Evolutionary conservation across 1,284 basidiomycete genomes (phyloP), one percentile per base, ranked within the genome.

Genomic region (Melanopsichium pennsylvanicum): DNA sequence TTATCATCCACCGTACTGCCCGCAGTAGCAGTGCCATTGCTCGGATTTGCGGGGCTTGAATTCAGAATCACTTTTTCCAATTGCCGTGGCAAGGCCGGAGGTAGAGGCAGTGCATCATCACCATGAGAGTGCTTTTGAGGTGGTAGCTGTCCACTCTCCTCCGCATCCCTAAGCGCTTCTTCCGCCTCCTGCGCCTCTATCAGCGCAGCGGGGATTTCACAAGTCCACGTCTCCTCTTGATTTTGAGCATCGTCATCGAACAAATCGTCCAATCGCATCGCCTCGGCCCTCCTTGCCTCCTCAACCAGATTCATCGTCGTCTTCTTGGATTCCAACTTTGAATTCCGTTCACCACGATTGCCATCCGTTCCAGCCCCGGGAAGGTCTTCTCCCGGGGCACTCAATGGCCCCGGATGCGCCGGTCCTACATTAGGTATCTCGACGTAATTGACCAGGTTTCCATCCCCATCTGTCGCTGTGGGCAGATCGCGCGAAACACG

Each of bases 31-130:
- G 59, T 58, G 12, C 67, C 51, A 21, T 62, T 58, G 44, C 63
- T 63, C 12, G 68, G 58, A 7, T 74, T 72, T 36, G 79, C 76
- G 0, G 78, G 76, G n/a, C 69, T 70, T 3, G 74, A 73, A 79
- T 97, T 97, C 66, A 97, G 83, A 49, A 97, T 96, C 39, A 97
- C 88, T 78, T 92, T 93, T 76, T 97, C 93, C 26, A 98, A 84
- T 77, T 97, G 93, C 2, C 93, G 85, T 0, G 95, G 95, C 39
- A 97, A 85, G 2, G 86, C 84, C 0, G 95, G 93, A 18, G 79
- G 79, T 13, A 46, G 43, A 3, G 79, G 76, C 19, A 79, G 50
- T 4, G 50, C 32, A 5, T 68, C 45, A 5, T 45, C 37, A 4
- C 48, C 46, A 12, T 57, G 45, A 16, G 48, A 51, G 15, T 61